Evolutionary conservation across 305 asterid species (phyloP), one percentile per base, ranked within the genome.

Genomic region (Nicotiana rustica): DNA sequence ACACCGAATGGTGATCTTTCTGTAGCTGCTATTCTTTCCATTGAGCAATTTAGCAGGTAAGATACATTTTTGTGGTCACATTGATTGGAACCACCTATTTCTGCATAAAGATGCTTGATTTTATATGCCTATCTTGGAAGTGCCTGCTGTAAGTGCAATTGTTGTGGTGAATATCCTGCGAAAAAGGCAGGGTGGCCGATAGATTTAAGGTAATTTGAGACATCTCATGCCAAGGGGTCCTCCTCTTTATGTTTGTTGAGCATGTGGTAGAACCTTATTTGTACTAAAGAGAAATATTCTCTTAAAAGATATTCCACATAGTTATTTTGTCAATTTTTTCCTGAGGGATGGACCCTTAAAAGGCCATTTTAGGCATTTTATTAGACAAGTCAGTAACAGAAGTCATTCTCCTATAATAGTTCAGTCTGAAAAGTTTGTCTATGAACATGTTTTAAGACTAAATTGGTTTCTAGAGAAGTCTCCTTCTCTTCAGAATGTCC

Each of bases 21-120:
- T 41, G 92, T 90, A 61, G 96, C 94, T 80, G 93, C 99, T 67
- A 90, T 97, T 85, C 80, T 93, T 86, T 97, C 99, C 84, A 89
- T 97, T 31, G 99, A 97, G 93, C 99, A 95, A 88, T 97, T 97
- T 87, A 92, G 99, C 97, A 88, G 98, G 99, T 97, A 93, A 84
- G 83, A 83, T 17, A 31, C 80, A 76, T 55, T 55, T 14, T 76
- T 25, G 2, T 52, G 79, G 65, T 75, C 79, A 25, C 25, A 52
- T 29, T 52, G 4, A 29, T 52, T 14, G 64, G 64, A 73, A 73
- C 44, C 79, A 49, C 25, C 64, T 70, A 19, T 18, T 41, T 71
- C 60, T 73, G 41, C 6, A 13, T 21, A 41, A 21, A 73, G 6
- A 21, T 47, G 79, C 79, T 49, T 49, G 60, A 49, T 73, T 71